phyloP scores from a whole-genome alignment of 2,329 filamentous ascomycete species.

The Exophiala alcalophila region DNA sequence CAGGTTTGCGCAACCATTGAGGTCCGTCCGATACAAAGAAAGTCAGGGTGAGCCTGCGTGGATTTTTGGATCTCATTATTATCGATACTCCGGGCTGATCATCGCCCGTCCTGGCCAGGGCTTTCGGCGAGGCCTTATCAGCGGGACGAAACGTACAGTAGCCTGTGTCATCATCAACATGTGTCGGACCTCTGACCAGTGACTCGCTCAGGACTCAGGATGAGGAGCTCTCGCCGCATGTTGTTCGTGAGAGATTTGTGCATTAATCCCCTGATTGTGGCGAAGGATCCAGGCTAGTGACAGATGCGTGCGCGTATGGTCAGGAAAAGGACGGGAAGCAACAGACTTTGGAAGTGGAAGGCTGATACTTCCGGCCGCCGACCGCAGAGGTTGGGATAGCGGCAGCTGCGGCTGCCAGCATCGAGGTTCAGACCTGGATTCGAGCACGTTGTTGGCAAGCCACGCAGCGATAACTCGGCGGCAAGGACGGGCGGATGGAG shows the following conservation, averaged over 20 bases:
- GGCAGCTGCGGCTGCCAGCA: no score
- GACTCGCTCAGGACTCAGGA: neutral
- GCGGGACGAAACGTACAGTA: neutral
- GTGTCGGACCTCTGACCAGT: neutral
- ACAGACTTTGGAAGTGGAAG: no score
- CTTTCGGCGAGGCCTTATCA: conserved; percentile 9
- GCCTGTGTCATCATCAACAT: conserved; percentile 4
- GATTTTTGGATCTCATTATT: no score
- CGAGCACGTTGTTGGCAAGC: neutral
- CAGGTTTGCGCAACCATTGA: no score
- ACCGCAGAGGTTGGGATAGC: neutral
- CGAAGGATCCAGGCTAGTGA: conserved; percentile 1
- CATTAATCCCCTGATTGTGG: conserved; percentile 2
- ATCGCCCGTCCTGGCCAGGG: neutral
- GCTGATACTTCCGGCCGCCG: neutral
- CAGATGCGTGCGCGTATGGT: no score
- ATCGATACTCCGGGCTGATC: no score
- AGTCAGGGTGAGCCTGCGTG: no score
- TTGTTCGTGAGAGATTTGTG: neutral
- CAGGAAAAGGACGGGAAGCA: no score
- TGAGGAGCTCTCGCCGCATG: neutral
- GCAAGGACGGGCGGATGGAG: neutral
- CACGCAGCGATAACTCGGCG: neutral
- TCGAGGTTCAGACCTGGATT: neutral
- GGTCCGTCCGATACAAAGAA: no score